Percentiles rank a stretch among this genome's conserved stretches.
Conservation (phyloP, 1,139 yeast species). For the Sugiyamaella neomexicana region DNA sequence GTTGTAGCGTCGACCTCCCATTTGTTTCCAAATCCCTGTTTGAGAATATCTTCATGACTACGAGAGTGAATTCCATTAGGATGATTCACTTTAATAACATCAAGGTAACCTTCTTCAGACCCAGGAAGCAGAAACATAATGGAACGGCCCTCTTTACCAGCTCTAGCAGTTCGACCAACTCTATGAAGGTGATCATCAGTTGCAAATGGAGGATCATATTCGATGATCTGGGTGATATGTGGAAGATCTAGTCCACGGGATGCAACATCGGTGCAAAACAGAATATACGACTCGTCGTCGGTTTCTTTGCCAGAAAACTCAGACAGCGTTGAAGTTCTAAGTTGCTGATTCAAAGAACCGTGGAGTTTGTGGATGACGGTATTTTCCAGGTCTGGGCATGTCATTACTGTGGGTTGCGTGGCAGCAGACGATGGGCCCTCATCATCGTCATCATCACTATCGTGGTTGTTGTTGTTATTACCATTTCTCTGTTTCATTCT, state of each 20-base stretch:
- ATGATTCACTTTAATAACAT: slow-evolving; percentile 57
- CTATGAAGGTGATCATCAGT: slow-evolving; percentile 92
- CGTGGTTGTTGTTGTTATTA: slow-evolving; percentile 27
- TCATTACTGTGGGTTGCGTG: slow-evolving; percentile 45
- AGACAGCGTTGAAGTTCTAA: slow-evolving; percentile 72
- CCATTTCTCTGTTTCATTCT: slow-evolving; percentile 13
- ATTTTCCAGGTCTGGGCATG: slow-evolving; percentile 55
- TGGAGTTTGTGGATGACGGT: slow-evolving; percentile 75
- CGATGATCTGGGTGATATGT: slow-evolving; percentile 72
- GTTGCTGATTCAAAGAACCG: slow-evolving; percentile 84
- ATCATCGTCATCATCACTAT: slow-evolving; percentile 33
- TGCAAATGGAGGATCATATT: slow-evolving; percentile 90
- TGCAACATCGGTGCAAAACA: slow-evolving; percentile 89
- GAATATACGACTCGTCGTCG: slow-evolving; percentile 53
- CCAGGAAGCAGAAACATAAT: slow-evolving; percentile 82
- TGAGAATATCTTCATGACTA: slow-evolving; percentile 54
- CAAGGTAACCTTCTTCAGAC: slow-evolving; percentile 79
- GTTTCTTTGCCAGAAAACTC: slow-evolving; percentile 53
- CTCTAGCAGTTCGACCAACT: slow-evolving; percentile 96
- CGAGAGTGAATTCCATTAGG: slow-evolving; percentile 56
- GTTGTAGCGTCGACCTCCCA: slow-evolving; percentile 98
- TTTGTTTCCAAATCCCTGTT: slow-evolving; percentile 62
- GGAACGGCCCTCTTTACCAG: slow-evolving; percentile 74
- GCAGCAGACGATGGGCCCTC: slow-evolving; percentile 26
- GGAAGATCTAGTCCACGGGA: slow-evolving; percentile 89